Evolutionary conservation across 2,329 filamentous ascomycete species (phyloP).

Genomic region (Bimuria novae-zelandiae): DNA sequence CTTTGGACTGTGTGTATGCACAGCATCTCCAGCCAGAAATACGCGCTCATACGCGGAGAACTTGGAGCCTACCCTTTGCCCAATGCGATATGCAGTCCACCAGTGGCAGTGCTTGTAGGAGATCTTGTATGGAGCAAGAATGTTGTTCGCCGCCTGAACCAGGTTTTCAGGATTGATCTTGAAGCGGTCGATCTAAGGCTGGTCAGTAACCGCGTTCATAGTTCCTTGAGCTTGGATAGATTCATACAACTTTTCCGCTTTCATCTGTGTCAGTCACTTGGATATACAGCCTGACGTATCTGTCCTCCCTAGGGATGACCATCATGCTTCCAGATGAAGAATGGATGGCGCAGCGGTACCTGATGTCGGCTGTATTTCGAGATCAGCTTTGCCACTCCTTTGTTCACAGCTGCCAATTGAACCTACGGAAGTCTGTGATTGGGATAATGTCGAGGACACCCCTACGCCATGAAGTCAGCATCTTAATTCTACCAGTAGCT

Average conservation of each 20-base stretch:
- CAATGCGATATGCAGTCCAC: not conserved
- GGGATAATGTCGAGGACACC: not conserved
- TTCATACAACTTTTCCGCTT: no score
- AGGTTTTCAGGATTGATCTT: no score
- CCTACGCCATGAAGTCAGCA: no score
- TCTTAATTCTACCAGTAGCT: no score
- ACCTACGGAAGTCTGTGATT: not conserved
- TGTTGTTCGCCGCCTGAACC: no score
- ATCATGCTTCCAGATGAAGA: not conserved
- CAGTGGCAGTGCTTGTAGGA: no score
- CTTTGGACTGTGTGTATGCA: not conserved
- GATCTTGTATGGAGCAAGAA: not conserved
- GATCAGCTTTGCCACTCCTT: no score
- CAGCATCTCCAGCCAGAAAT: not conserved
- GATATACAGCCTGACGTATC: not conserved
- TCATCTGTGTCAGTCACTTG: not conserved
- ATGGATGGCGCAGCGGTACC: not conserved
- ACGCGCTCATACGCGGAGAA: not conserved
- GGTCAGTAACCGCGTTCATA: no score
- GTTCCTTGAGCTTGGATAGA: no score
- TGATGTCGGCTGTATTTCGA: no score
- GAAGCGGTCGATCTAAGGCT: no score
- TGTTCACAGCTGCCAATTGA: no score
- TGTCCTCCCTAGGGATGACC: not conserved
- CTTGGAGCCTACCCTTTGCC: not conserved